Percentiles rank a stretch among this genome's conserved stretches.
These are phyloP conservation scores for Paraphysoderma sedebokerense DNA, from an alignment of 371 early-diverging fungal species.

Conservation along the genomic window DNA sequence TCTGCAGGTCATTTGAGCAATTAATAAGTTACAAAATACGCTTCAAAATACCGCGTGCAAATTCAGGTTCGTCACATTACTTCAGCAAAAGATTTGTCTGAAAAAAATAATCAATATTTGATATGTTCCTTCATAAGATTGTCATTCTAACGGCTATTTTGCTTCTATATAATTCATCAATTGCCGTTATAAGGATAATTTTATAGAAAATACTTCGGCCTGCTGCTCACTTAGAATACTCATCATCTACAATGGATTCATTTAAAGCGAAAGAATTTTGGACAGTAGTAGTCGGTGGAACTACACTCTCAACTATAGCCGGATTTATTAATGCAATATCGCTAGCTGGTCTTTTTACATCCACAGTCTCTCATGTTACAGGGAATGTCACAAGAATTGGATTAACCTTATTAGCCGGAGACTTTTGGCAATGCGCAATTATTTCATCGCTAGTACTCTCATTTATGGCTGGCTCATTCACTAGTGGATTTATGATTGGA, in stretches of 20 bases:
- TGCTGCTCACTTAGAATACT: too few relatives aligned
- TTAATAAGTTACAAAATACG: too few relatives aligned
- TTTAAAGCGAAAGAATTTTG: constrained; percentile 13
- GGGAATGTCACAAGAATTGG: constrained; percentile 27
- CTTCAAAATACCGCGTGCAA: too few relatives aligned
- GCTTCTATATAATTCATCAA: too few relatives aligned
- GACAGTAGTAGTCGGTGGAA: constrained; percentile 26
- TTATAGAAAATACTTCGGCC: too few relatives aligned
- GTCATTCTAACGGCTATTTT: too few relatives aligned
- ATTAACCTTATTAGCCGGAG: constrained; percentile 12
- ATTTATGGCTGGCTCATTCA: constrained; percentile 25
- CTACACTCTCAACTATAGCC: constrained; percentile 23
- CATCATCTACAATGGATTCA: not conserved
- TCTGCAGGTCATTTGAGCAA: too few relatives aligned
- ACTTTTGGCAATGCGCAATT: constrained; percentile 14
- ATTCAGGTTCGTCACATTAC: too few relatives aligned
- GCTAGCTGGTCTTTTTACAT: constrained; percentile 22
- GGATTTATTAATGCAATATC: constrained; percentile 36
- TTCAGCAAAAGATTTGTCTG: too few relatives aligned
- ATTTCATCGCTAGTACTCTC: constrained; percentile 16
- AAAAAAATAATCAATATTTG: too few relatives aligned
- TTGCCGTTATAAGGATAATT: too few relatives aligned
- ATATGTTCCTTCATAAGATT: too few relatives aligned
- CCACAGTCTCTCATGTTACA: constrained; percentile 26
- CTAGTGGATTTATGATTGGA: constrained; percentile 25